These are phyloP conservation scores for Echinosophora koreensis DNA, from an alignment of 306 rosid species.

Conservation along the genomic window DNA sequence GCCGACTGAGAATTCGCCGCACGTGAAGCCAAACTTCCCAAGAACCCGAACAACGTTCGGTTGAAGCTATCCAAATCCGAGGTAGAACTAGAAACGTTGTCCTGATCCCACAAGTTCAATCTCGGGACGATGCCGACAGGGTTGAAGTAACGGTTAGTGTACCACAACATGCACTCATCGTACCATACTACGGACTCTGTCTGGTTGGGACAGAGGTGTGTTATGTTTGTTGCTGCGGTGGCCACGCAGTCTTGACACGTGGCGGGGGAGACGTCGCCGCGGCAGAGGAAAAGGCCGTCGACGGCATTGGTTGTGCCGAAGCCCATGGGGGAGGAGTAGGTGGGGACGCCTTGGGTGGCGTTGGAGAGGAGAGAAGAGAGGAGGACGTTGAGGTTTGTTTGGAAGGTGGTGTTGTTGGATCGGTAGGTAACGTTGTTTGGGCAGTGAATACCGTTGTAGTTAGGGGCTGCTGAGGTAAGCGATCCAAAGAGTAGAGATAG, in stretches of 20 bases:
- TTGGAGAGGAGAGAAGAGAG: conserved; percentile 54
- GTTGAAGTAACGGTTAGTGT: conserved; percentile 44
- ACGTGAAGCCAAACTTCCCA: conserved; percentile 25
- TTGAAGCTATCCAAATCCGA: conserved; percentile 39
- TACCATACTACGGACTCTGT: conserved; percentile 59
- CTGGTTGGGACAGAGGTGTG: conserved; percentile 44
- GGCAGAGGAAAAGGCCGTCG: conserved; percentile 61
- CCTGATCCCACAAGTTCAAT: background rate
- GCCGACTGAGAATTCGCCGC: conserved; percentile 39
- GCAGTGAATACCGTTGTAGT: conserved; percentile 27
- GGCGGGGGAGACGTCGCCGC: conserved; percentile 52
- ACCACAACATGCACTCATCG: conserved; percentile 58
- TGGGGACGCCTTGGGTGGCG: conserved; percentile 29
- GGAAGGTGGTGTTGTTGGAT: conserved; percentile 46
- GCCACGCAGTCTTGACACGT: conserved; percentile 51
- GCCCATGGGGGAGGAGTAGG: conserved; percentile 43
- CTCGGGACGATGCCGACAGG: background rate
- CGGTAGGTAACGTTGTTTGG: conserved; percentile 35
- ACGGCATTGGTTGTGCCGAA: conserved; percentile 24
- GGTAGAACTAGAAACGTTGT: conserved; percentile 31
- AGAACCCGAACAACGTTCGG: conserved; percentile 29
- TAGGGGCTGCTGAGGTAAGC: conserved; percentile 15
- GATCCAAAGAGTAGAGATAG: conserved; percentile 1
- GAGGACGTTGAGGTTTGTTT: conserved; percentile 55
- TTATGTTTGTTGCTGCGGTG: conserved; percentile 38